Evolutionary conservation across 306 rosid genomes (phyloP), one percentile per base, ranked within the genome.

Genomic region (Erythrophleum fordii): DNA sequence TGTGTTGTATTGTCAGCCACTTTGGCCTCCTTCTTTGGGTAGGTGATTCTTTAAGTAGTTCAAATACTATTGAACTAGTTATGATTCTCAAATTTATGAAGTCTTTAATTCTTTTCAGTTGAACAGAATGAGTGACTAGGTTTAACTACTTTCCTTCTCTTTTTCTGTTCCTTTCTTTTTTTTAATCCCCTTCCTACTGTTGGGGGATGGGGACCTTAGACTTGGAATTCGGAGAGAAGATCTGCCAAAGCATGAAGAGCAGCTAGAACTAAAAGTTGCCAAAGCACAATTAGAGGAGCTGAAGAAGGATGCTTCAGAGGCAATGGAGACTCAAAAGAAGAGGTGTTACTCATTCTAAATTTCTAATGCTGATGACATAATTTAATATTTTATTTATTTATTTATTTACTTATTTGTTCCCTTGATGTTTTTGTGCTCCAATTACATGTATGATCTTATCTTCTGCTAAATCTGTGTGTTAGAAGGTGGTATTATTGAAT

Each of bases 251-350:
- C 81, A 81, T 17, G 99, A 92, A 84, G 99, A 90, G 62, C 80
- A 93, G 85, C 87, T 91, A 26, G 99, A 96, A 77, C 97, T 80
- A 48, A 87, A 88, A 74, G 59, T 93, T 35, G 89, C 99, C 77
- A 93, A 93, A 79, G 98, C 98, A 17, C 97, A 96, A 73, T 80
- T 96, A 77, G 91, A 87, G 85, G 98, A 90, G 82, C 83, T 96
- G 85, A 87, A 93, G 89, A 90, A 89, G 86, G 98, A 96, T 55
- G 89, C 84, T 77, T 82, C 86, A 1, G 99, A 96, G 87, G 93
- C 98, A 20, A 93, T 96, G 97, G 98, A 96, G 34, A 89, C 97
- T 81, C 98, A 92, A 78, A 85, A 79, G 92, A 69, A 69, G 86
- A 84, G 97, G 99, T 96, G 93, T 77, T 66, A 25, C 51, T 41